Evolutionary conservation across 371 early-diverging fungal species (phyloP).

Genomic region (Basidiobolus meristosporus): DNA sequence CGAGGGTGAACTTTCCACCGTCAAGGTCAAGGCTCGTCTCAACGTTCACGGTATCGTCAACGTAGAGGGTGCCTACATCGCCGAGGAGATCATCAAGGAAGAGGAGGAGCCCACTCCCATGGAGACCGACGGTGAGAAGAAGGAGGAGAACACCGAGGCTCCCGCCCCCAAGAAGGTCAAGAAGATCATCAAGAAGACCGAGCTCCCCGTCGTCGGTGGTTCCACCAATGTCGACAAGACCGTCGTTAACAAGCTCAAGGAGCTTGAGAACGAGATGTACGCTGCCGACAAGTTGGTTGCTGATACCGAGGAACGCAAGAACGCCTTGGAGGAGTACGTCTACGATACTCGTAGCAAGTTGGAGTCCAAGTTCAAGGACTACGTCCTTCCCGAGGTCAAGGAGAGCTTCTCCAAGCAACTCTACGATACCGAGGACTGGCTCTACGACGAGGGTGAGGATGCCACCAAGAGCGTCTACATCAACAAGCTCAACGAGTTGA

Average conservation of each 20-base stretch:
- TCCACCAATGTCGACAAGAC: conserved; percentile 32
- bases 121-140: conserved; percentile 33
- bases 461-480: conserved; percentile 74
- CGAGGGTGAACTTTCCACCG: conserved; percentile 25
- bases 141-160: conserved; percentile 20
- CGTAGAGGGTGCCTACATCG: conserved; percentile 71
- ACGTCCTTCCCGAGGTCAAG: conserved; percentile 49
- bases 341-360: conserved; percentile 91
- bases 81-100: conserved; percentile 69
- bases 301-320: conserved; percentile 86
- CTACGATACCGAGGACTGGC: conserved; percentile 83
- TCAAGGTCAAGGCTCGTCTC: conserved; percentile 75
- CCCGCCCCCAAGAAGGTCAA: conserved; percentile 40
- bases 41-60: conserved; percentile 28
- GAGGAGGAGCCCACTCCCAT: conserved; percentile 43
- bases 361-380: conserved; percentile 48
- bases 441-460: conserved; percentile 92
- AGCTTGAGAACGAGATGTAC: conserved; percentile 73
- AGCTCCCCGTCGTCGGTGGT: conserved; percentile 48
- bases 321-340: conserved; percentile 93
- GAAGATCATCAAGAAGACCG: conserved; percentile 78
- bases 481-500: conserved; percentile 63
- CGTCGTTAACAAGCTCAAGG: conserved; percentile 35
- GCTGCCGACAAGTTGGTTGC: conserved; percentile 70
- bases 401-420: conserved; percentile 44